Conservation (phyloP, 306 rosid genomes). For the Vigna radiata region DNA sequence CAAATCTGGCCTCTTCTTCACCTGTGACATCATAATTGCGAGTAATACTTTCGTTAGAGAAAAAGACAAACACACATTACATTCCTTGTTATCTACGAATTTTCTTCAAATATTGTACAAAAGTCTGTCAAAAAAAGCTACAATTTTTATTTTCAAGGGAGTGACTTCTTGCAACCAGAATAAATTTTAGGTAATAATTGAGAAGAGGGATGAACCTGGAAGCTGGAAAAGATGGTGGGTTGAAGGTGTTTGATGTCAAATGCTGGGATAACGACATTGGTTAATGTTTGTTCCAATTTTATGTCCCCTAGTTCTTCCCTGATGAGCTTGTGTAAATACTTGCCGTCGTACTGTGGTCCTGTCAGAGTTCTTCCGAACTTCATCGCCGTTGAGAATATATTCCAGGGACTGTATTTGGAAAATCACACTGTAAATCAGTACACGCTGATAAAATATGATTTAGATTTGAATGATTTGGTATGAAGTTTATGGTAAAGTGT, state of each 20-base stretch:
- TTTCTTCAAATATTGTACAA: too few relatives aligned
- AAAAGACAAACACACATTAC: too few relatives aligned
- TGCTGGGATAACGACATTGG: slow-evolving; percentile 60
- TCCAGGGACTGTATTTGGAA: background rate
- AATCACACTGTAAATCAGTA: slow-evolving; percentile 20
- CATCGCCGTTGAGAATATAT: slow-evolving; percentile 2
- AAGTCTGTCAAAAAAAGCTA: background rate
- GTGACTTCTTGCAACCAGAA: too few relatives aligned
- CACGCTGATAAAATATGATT: background rate
- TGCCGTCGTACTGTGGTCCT: slow-evolving; percentile 66
- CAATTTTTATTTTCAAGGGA: background rate
- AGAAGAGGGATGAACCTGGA: slow-evolving; percentile 48
- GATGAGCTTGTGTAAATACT: slow-evolving; percentile 50
- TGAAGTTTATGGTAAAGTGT: background rate
- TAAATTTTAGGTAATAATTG: background rate
- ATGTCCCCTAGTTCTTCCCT: slow-evolving; percentile 44
- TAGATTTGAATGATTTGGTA: background rate
- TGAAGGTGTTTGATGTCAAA: slow-evolving; percentile 63
- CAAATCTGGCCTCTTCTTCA: slow-evolving; percentile 38
- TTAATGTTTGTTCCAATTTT: slow-evolving; percentile 49
- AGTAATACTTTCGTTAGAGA: too few relatives aligned
- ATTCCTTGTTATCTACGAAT: too few relatives aligned
- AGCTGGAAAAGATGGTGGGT: slow-evolving; percentile 69
- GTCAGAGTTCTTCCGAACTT: slow-evolving; percentile 24
- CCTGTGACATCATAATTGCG: slow-evolving; percentile 32